Base-by-base conservation (phyloP, 345 rosid species). In the Linum usitatissimum region DNA sequence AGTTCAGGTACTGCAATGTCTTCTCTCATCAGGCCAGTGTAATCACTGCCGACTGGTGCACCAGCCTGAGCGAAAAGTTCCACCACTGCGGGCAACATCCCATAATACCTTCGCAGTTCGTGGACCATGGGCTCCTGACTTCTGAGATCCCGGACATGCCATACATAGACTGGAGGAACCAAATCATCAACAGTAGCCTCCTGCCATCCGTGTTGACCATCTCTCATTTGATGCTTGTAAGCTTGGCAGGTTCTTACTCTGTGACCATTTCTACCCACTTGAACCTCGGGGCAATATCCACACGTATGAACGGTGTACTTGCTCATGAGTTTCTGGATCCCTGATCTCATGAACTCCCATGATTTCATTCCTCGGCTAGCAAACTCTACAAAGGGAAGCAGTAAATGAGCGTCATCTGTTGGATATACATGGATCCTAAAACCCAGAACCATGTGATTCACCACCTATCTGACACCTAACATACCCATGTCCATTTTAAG, bases 141-240 rank as follows among this genome's bases (percentile, higher is more conserved):
- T 8, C 48, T 59, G 30, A 18, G 55, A 42, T 73, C 69, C 28
- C 39, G 74, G 28, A 74, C 78, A 18, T 78, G 84, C 83, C 83
- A 83, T 20, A 78, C 84, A 72, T 74, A 76, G 9, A 72, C 67
- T 4, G 80, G 80, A 60, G 79, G 83, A 53, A 74, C 61, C n/a
- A 80, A 28, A 55, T 80, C 87, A 61, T 78, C 79, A 42, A 80
- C 66, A 0, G 73, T 76, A 68, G 83, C 83, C 69, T 74, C 81
- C 64, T 78, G 79, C 87, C 87, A 78, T 40, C 73, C 87, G 63
- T 80, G 87, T 65, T 83, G 79, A 19, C 87, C 87, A 42, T 80
- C 87, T 68, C 84, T 78, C 81, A 76, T 76, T 73, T 82, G 84
- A 64, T 80, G 84, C 76, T 80, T 82, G 69, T 69, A 76, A 60